Evolutionary conservation across 169 alveolate genomes (phyloP), one percentile per base, ranked within the genome.

Genomic region (Babesia ovata): DNA sequence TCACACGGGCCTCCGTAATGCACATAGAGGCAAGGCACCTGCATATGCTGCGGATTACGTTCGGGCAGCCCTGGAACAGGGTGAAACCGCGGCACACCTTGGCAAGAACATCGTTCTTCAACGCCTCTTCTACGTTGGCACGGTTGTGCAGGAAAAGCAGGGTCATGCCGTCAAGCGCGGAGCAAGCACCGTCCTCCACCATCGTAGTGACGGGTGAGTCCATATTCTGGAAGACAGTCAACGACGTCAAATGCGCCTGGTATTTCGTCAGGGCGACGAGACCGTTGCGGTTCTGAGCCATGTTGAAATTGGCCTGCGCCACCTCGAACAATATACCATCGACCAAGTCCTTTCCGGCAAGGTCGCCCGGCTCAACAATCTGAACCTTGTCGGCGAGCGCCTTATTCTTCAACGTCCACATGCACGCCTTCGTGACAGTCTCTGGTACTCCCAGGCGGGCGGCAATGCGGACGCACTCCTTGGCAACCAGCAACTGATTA

Each of bases 21-120:
- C 96, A 93, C 94, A 94, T 78, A 22, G 95, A 74, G 10, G 96
- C 97, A 48, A 94, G 90, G 63, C 97, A 94, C 44, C 88, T 93
- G 76, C 95, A 94, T 10, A 95, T 92, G 44, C 94, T 88, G 49
- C 92, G 94, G 22, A 94, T 78, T 39, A 94, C 95, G 26, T 75
- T 63, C 7, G 94, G 94, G 59, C 88, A 87, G 57, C 90, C 93
- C 62, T 88, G 91, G 84, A 91, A 92, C 53, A 63, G 53, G 69
- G 92, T 92, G 63, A 94, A 87, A 50, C 96, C 93, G 14, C 83
- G 54, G 75, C 96, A 93, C 45, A 94, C 66, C 42, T 92, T 88
- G 45, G 86, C 81, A 24, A 93, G 87, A 29, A 94, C 82, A 45
- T 92, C 95, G 63, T 69, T 75, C 79, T 91, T 91, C 77, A 92